A percentile compares a stretch with the other conserved stretches of the same genome.
Evolutionary conservation across 495 filamentous ascomycete species (phyloP).

Genomic region (Podospora tetraspora): DNA sequence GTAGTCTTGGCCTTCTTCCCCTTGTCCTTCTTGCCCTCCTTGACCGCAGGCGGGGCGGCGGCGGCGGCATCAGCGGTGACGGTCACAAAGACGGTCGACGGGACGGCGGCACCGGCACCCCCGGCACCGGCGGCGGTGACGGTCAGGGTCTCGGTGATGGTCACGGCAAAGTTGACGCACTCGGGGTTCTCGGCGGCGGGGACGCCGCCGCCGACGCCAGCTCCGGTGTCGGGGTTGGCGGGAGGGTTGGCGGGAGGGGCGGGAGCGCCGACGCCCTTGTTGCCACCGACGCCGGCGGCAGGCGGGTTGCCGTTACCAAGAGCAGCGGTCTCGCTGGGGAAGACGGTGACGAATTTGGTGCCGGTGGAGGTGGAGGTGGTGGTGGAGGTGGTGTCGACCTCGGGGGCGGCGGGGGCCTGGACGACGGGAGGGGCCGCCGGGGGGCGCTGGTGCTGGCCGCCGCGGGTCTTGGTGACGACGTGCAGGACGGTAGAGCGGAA

Average conservation of each 20-base stretch:
- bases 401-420: neutral
- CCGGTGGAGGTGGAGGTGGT: constrained; percentile 35
- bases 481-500: constrained; percentile 22
- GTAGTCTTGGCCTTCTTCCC: neutral
- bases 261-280: constrained; percentile 8
- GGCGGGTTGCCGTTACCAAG: constrained; percentile 9
- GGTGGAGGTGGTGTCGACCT: constrained; percentile 32
- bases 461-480: constrained; percentile 16
- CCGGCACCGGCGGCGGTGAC: constrained; percentile 32
- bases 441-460: constrained; percentile 1
- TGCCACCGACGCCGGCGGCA: neutral
- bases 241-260: constrained; percentile 18
- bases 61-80: constrained; percentile 21
- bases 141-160: constrained; percentile 33
- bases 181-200: constrained; percentile 12
- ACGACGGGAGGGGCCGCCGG: neutral
- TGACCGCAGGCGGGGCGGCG: neutral
- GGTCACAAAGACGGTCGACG: constrained; percentile 43
- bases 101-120: constrained; percentile 27
- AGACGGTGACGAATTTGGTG: constrained; percentile 39
- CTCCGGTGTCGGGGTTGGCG: constrained; percentile 18
- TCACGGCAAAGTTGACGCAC: constrained; percentile 32
- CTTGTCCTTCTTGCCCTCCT: neutral
- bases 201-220: constrained; percentile 10
- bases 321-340: constrained; percentile 9